These are phyloP conservation scores for Aurinia saxatilis DNA, from an alignment of 345 rosid species.

Conservation along the genomic window DNA sequence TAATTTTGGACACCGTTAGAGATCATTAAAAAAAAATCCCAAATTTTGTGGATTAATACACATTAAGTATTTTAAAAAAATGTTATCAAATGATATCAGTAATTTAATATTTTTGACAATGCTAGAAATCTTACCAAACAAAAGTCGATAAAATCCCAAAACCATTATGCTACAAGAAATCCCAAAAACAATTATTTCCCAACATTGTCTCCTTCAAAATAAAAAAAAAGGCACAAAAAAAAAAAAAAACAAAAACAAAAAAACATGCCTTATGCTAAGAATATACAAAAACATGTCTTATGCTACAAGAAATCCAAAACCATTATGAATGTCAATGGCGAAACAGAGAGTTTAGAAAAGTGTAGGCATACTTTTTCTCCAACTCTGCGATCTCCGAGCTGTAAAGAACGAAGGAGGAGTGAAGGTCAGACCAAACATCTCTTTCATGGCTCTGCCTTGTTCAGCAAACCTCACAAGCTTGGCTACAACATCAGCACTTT, in stretches of 20 bases:
- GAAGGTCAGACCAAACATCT: constrained; percentile 86
- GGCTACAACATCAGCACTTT: constrained; percentile 78
- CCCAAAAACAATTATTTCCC: not conserved
- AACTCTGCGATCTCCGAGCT: constrained; percentile 47
- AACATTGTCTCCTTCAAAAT: not conserved
- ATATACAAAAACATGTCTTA: not conserved
- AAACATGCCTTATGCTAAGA: not conserved
- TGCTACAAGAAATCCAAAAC: constrained; percentile 9
- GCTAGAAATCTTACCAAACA: too few species aligned
- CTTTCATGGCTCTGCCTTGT: constrained; percentile 77
- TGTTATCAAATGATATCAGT: too few species aligned
- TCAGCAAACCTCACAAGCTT: constrained; percentile 74
- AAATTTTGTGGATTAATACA: too few species aligned
- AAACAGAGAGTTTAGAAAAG: constrained; percentile 30
- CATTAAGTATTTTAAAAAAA: too few species aligned
- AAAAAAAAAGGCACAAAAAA: not conserved
- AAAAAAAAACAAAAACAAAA: not conserved
- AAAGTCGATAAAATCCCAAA: too few species aligned
- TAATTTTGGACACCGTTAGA: too few species aligned
- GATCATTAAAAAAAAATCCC: too few species aligned
- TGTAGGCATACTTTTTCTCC: constrained; percentile 44
- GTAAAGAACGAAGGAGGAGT: constrained; percentile 41
- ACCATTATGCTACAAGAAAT: too few species aligned
- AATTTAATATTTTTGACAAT: too few species aligned
- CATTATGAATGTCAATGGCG: not conserved